These are phyloP conservation scores for Datisca glomerata DNA, from an alignment of 306 rosid genomes.

Conservation along the genomic window DNA sequence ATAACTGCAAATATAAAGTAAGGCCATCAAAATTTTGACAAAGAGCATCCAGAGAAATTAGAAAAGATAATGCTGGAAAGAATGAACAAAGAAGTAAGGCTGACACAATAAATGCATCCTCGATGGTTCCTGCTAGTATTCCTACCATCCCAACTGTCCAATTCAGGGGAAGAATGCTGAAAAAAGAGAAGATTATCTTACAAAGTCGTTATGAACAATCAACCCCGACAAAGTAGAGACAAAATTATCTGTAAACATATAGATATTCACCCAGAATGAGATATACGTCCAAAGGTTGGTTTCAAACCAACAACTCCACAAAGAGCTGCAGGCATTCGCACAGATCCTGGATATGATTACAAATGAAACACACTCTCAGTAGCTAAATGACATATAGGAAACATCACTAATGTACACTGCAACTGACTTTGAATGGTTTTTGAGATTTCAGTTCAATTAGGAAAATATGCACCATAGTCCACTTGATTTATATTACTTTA, in stretches of 20 bases:
- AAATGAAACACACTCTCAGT: constrained; percentile 13
- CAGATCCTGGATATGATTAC: constrained; percentile 52
- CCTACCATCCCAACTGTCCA: constrained; percentile 99
- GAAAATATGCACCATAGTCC: too few species aligned
- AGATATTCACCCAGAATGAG: constrained; percentile 61
- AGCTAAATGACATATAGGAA: background rate
- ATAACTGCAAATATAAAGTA: constrained; percentile 38
- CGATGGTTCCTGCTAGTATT: constrained; percentile 68
- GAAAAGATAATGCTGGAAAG: constrained; percentile 3
- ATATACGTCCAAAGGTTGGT: constrained; percentile 74
- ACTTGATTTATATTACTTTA: too few species aligned
- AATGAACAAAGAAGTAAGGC: constrained; percentile 16
- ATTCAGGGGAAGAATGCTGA: constrained; percentile 83
- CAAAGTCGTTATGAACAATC: constrained; percentile 8
- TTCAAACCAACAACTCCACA: constrained; percentile 89
- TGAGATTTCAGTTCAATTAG: too few species aligned
- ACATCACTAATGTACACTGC: too few species aligned
- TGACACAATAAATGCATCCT: constrained; percentile 70
- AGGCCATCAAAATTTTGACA: constrained; percentile 7
- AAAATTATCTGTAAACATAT: constrained; percentile 2
- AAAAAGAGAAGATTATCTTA: constrained; percentile 14
- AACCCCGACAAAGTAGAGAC: constrained; percentile 4
- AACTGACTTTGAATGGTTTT: too few species aligned
- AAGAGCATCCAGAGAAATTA: constrained; percentile 9
- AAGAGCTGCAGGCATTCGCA: constrained; percentile 91